A percentile compares a stretch with the other conserved stretches of the same genome.
These are phyloP conservation scores for Trypanosoma theileri DNA, from an alignment of 208 protist species.

Conservation along the genomic window DNA sequence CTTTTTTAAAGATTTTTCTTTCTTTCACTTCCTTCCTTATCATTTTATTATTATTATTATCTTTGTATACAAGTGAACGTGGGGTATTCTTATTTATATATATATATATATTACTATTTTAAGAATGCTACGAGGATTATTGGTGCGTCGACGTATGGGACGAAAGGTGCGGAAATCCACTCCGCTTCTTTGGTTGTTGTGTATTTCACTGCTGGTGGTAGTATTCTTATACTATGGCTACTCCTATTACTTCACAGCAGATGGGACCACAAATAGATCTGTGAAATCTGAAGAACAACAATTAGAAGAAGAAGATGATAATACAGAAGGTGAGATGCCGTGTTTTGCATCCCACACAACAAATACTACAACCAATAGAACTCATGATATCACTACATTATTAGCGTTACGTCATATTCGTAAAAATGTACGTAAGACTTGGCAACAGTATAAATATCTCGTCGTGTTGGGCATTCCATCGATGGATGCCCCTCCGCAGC, in stretches of 20 bases:
- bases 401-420: conserved; percentile 12
- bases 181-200: not conserved
- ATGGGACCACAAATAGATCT: no score
- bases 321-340: no score
- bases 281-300: no score
- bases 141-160: not conserved
- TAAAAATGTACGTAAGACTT: not conserved
- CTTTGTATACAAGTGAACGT: not conserved
- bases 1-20: conserved; percentile 12
- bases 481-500: conserved; percentile 27
- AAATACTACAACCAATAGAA: no score
- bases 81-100: no score
- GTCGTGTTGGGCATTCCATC: conserved; percentile 50
- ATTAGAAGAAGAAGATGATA: no score
- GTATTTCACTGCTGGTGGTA: not conserved
- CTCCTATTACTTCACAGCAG: no score
- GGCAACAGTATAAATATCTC: conserved; percentile 19
- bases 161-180: not conserved
- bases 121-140: not conserved
- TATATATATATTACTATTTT: not conserved
- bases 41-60: not conserved
- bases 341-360: no score
- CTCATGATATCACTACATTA: no score
- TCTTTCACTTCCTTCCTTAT: not conserved
- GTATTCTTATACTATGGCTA: no score